Evolutionary conservation across 495 filamentous ascomycete species (phyloP).

Genomic region (Podospora appendiculata): DNA sequence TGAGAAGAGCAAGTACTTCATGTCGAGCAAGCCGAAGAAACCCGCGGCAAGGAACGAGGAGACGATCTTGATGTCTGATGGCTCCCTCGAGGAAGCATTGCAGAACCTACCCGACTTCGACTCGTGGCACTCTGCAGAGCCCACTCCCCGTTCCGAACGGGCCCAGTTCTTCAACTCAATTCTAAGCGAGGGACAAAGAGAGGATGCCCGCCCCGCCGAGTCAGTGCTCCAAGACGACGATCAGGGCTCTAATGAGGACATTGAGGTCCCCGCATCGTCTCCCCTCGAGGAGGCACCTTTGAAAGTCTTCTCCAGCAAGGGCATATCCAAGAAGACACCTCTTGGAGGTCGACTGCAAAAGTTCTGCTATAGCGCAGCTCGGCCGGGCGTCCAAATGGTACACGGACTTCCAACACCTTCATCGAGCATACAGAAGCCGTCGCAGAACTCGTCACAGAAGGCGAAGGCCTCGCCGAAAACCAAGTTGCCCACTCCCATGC

Average conservation of each 20-base stretch:
- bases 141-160: slow-evolving; percentile 9
- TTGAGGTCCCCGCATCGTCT: slow-evolving; percentile 24
- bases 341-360: slow-evolving; percentile 5
- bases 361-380: slow-evolving; percentile 17
- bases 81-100: slow-evolving; percentile 38
- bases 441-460: slow-evolving; percentile 5
- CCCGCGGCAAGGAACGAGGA: slow-evolving; percentile 12
- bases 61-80: slow-evolving; percentile 35
- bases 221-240: background rate
- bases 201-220: too few relatives aligned
- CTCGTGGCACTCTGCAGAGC: slow-evolving; percentile 9
- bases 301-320: background rate
- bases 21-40: slow-evolving; percentile 12
- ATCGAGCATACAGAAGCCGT: slow-evolving; percentile 19
- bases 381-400: slow-evolving; percentile 12
- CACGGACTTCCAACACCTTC: slow-evolving; percentile 25
- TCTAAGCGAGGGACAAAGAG: too few relatives aligned
- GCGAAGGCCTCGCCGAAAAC: slow-evolving; percentile 16
- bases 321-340: slow-evolving; percentile 9
- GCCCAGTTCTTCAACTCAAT: too few relatives aligned
- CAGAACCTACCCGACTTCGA: slow-evolving; percentile 32
- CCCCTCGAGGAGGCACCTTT: slow-evolving; percentile 2
- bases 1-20: slow-evolving; percentile 37
- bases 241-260: slow-evolving; percentile 3
- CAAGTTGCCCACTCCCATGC: slow-evolving; percentile 10